Conservation (phyloP, 805 yeast genomes). For the Grigorovia yakushimaensis region DNA sequence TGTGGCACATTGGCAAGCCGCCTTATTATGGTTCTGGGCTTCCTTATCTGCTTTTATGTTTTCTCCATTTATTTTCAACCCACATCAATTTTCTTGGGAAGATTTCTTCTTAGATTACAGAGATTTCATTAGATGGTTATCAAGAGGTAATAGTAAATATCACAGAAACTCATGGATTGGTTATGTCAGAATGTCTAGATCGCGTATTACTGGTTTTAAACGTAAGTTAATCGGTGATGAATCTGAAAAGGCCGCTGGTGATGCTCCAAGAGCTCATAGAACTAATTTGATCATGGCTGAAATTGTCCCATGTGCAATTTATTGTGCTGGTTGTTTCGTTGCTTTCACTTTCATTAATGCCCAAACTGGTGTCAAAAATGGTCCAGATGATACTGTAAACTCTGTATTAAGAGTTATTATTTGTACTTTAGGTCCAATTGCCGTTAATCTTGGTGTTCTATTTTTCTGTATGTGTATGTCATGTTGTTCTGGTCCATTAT, state of each 20-base stretch:
- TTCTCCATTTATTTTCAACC: conserved; percentile 92
- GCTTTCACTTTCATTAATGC: conserved; percentile 78
- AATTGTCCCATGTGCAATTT: conserved; percentile 57
- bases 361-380: conserved; percentile 65
- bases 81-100: conserved; percentile 94
- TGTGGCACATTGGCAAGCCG: conserved; percentile 81
- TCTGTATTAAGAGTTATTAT: conserved; percentile 62
- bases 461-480: conserved; percentile 70
- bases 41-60: conserved; percentile 77
- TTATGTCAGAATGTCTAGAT: conserved; percentile 70
- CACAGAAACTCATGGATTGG: conserved; percentile 88
- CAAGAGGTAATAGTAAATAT: conserved; percentile 86
- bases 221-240: conserved; percentile 61
- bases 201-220: conserved; percentile 80
- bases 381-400: conserved; percentile 45
- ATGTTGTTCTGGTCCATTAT: conserved; percentile 95
- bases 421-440: conserved; percentile 87
- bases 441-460: conserved; percentile 76
- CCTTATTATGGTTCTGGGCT: conserved; percentile 96
- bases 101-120: conserved; percentile 95
- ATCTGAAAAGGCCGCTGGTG: conserved; percentile 78
- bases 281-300: conserved; percentile 63
- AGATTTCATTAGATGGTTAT: conserved; percentile 81
- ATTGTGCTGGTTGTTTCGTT: conserved; percentile 70
- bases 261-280: conserved; percentile 75